Percentiles rank a stretch among this genome's conserved stretches.
Conservation (phyloP, 1,284 basidiomycete genomes). For the Trichosporon coremiiforme region DNA sequence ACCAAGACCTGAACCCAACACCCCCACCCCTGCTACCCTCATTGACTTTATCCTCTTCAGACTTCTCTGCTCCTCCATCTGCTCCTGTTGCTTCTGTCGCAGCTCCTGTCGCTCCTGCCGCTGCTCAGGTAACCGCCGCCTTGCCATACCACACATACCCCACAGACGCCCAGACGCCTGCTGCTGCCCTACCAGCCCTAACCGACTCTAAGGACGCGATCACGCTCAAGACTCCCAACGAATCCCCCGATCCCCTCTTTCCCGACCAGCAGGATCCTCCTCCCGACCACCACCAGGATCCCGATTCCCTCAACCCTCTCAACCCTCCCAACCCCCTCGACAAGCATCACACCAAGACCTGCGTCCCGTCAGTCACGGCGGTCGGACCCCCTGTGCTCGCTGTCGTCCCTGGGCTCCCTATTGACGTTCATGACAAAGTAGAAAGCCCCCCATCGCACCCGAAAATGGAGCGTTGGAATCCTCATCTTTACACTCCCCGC, state of each 20-base stretch:
- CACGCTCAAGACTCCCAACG: background rate
- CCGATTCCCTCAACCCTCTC: no score
- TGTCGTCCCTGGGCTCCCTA: background rate
- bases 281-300: background rate
- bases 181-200: background rate
- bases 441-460: background rate
- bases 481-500: background rate
- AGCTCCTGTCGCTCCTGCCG: background rate
- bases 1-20: background rate
- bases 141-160: constrained; percentile 5
- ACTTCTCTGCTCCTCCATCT: background rate
- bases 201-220: constrained; percentile 1
- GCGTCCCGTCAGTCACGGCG: background rate
- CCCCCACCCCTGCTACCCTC: background rate
- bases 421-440: background rate
- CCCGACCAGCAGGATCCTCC: background rate
- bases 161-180: background rate
- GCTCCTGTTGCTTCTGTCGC: no score
- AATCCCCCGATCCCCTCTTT: background rate
- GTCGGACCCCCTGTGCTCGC: background rate
- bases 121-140: constrained; percentile 3
- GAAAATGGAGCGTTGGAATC: background rate
- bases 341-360: background rate
- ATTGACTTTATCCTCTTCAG: background rate
- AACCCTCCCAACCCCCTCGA: background rate